Evolutionary conservation across 2,329 filamentous ascomycete species (phyloP).

Genomic region (Ophiocordyceps camponoti-floridani): DNA sequence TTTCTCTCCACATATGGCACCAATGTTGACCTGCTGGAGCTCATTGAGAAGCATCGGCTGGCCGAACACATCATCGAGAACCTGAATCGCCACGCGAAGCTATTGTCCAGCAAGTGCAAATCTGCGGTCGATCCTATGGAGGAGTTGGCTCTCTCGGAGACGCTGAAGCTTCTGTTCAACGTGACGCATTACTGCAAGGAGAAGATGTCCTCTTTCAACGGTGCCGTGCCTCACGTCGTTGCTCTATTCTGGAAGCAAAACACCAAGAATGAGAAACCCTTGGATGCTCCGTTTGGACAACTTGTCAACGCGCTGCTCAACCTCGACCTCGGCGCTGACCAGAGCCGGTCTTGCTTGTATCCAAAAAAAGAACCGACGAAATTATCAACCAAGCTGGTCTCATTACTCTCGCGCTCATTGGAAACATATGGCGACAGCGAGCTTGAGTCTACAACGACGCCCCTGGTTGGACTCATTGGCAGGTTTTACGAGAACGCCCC

Average conservation of each 20-base stretch:
- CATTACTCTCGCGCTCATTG: constrained; percentile 50
- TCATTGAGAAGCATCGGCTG: constrained; percentile 22
- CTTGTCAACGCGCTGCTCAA: constrained; percentile 71
- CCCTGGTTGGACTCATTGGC: constrained; percentile 57
- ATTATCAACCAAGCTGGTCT: constrained; percentile 47
- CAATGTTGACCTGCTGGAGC: constrained; percentile 28
- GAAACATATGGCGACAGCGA: constrained; percentile 45
- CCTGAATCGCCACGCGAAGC: constrained; percentile 48
- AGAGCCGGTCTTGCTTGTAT: constrained; percentile 41
- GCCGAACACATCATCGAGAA: constrained; percentile 48
- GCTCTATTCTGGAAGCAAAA: constrained; percentile 45
- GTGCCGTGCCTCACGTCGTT: constrained; percentile 51
- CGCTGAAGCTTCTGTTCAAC: constrained; percentile 79
- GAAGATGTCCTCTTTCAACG: constrained; percentile 41
- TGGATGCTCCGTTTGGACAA: constrained; percentile 54
- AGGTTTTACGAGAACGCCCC: constrained; percentile 55
- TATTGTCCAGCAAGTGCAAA: constrained; percentile 13
- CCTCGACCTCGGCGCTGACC: constrained; percentile 45
- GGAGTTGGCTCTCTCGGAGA: constrained; percentile 67
- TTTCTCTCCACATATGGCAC: constrained; percentile 29
- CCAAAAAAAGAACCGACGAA: constrained; percentile 41
- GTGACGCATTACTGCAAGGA: constrained; percentile 57
- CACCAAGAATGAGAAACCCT: constrained; percentile 41
- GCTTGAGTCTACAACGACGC: constrained; percentile 54
- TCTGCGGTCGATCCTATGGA: constrained; percentile 39